Conservation (phyloP, 1,139 yeast genomes). For the Candida dubliniensis region DNA sequence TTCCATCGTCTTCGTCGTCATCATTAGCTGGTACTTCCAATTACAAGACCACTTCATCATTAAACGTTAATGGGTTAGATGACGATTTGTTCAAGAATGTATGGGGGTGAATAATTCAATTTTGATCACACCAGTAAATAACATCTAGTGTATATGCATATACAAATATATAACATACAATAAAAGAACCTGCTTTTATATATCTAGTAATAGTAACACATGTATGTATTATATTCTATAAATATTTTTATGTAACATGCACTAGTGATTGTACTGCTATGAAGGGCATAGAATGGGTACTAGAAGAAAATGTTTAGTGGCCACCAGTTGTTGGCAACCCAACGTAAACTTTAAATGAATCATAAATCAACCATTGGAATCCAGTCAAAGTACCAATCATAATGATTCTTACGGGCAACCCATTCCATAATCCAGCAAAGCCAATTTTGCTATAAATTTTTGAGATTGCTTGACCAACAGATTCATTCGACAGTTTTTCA, state of each 20-base stretch:
- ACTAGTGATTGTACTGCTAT: not conserved
- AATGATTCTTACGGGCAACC: constrained; percentile 87
- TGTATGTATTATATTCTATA: constrained; percentile 2
- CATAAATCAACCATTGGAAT: constrained; percentile 94
- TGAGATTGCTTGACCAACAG: constrained; percentile 62
- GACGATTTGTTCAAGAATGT: constrained; percentile 55
- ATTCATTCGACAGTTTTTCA: constrained; percentile 67
- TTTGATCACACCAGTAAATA: too few species aligned
- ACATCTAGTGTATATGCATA: constrained; percentile 11
- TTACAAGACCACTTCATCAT: constrained; percentile 1
- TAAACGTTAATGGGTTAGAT: constrained; percentile 26
- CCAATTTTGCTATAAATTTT: constrained; percentile 83
- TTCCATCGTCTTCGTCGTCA: constrained; percentile 13
- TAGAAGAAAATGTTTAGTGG: constrained; percentile 26
- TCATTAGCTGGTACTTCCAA: not conserved
- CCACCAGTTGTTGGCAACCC: constrained; percentile 93
- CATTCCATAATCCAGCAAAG: constrained; percentile 90
- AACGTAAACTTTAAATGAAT: constrained; percentile 84
- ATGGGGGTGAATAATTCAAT: constrained; percentile 38
- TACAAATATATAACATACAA: not conserved
- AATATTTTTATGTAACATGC: not conserved
- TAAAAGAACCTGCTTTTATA: not conserved
- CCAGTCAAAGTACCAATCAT: constrained; percentile 98
- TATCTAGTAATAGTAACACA: not conserved
- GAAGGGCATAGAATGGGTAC: too few species aligned